Evolutionary conservation across 2,329 filamentous ascomycete species (phyloP).

Genomic region (Periglandula ipomoeae): DNA sequence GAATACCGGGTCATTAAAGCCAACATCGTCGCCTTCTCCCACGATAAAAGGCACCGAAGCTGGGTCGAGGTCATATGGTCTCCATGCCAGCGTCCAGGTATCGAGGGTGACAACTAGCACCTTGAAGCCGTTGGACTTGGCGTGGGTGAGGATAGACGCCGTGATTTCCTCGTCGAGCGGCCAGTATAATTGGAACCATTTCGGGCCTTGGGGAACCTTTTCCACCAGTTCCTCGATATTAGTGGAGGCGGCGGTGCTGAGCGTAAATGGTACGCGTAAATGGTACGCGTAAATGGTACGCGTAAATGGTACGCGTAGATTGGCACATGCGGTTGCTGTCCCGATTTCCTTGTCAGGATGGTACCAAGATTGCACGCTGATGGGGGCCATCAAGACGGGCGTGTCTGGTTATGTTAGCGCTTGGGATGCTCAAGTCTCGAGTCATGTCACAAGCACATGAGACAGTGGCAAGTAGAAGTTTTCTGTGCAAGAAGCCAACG

Average conservation of each 20-base stretch:
- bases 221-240: slow-evolving; percentile 58
- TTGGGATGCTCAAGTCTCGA: too few species aligned
- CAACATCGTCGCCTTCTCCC: slow-evolving; percentile 49
- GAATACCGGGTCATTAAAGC: slow-evolving; percentile 61
- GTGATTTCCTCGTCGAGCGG: slow-evolving; percentile 58
- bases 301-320: slow-evolving; percentile 55
- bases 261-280: slow-evolving; percentile 54
- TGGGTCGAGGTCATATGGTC: slow-evolving; percentile 57
- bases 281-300: too few species aligned
- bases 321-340: slow-evolving; percentile 51
- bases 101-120: slow-evolving; percentile 66
- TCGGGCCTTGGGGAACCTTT: slow-evolving; percentile 44
- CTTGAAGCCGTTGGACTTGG: slow-evolving; percentile 51
- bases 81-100: slow-evolving; percentile 60
- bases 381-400: slow-evolving; percentile 51
- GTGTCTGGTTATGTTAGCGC: slow-evolving; percentile 8
- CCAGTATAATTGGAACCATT: slow-evolving; percentile 74
- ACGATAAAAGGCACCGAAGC: slow-evolving; percentile 51
- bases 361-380: slow-evolving; percentile 61
- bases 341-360: slow-evolving; percentile 57
- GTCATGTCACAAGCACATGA: background rate
- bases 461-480: too few species aligned
- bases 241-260: slow-evolving; percentile 55
- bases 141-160: slow-evolving; percentile 50
- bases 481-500: too few species aligned